Percentiles rank a stretch among this genome's conserved stretches.
Evolutionary conservation across 805 yeast species (phyloP).

Genomic region (Candida takata): DNA sequence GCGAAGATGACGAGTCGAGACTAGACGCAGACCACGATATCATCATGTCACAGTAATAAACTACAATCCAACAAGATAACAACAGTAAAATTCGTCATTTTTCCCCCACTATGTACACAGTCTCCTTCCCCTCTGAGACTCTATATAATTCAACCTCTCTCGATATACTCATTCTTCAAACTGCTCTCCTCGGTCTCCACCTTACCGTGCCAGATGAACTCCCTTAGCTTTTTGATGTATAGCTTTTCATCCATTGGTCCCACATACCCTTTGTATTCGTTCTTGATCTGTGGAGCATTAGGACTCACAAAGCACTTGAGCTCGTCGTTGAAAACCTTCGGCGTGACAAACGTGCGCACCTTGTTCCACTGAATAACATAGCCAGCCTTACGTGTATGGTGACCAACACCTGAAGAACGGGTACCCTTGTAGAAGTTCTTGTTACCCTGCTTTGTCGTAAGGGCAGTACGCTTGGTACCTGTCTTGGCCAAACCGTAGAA

Average conservation of each 20-base stretch:
- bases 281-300: conserved; percentile 61
- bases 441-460: conserved; percentile 92
- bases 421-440: conserved; percentile 95
- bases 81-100: background rate
- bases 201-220: conserved; percentile 69
- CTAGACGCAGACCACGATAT: conserved; percentile 19
- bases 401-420: conserved; percentile 89
- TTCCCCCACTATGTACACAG: conserved; percentile 10
- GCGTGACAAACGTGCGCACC: conserved; percentile 88
- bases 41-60: conserved; percentile 16
- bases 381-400: conserved; percentile 62
- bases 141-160: conserved; percentile 26
- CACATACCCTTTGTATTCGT: conserved; percentile 64
- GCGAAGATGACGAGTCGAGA: conserved; percentile 5
- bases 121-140: no score
- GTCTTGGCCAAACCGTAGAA: conserved; percentile 74
- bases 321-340: conserved; percentile 36
- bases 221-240: conserved; percentile 63
- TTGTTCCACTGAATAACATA: conserved; percentile 76
- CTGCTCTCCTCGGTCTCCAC: conserved; percentile 32
- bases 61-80: no score
- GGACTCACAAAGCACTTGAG: conserved; percentile 76
- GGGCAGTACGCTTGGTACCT: conserved; percentile 77
- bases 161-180: conserved; percentile 19
- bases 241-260: conserved; percentile 71